Evolutionary conservation across 192 early-diverging fungal genomes (phyloP), one percentile per base, ranked within the genome.

Genomic region (Coemansia sp.): DNA sequence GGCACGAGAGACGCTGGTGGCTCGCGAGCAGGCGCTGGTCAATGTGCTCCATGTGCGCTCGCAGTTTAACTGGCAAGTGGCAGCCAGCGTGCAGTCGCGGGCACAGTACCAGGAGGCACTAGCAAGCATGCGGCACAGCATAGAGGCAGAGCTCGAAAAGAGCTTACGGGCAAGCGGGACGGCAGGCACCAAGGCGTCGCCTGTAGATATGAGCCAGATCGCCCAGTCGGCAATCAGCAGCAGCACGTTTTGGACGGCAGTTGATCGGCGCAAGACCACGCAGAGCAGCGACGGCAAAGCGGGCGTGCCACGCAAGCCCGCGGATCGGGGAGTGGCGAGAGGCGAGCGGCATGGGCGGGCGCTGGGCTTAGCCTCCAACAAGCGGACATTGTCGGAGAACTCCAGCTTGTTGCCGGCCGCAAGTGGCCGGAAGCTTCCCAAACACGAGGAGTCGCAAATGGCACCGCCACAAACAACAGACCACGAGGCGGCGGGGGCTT

Each of bases 381-480:
- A 68, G 49, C 66, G 66, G 5, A 37, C 58, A 11, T 48, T 48
- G 34, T 68, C 66, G 1, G 66, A 68, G 2, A 42, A 61, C 1
- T 11, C 40, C 15, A 39, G 28, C 12, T 3, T 58, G 39, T 7
- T 21, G 41, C 12, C 10, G 32, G 20, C 31, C 32, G 7, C 42
- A 7, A 10, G 18, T 21, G 17, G 6, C 11, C 45, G 21, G 11
- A 44, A 56, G 38, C 28, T 16, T n/a, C 50, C 12, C 5, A 34
- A 15, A 32, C 17, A 34, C 40, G 42, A 42, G 15, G 30, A 42
- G 14, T 18, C 18, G 3, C 6, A 23, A 1, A 18, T 20, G 54
- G 32, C 11, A 42, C n/a, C 32, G 10, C 32, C 32, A 34, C 32
- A 34, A 5, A 16, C 40, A 40, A 17, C 18, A 26, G 18, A 40